Conservation (phyloP, 768 basidiomycete genomes). For the Mycena rosella region DNA sequence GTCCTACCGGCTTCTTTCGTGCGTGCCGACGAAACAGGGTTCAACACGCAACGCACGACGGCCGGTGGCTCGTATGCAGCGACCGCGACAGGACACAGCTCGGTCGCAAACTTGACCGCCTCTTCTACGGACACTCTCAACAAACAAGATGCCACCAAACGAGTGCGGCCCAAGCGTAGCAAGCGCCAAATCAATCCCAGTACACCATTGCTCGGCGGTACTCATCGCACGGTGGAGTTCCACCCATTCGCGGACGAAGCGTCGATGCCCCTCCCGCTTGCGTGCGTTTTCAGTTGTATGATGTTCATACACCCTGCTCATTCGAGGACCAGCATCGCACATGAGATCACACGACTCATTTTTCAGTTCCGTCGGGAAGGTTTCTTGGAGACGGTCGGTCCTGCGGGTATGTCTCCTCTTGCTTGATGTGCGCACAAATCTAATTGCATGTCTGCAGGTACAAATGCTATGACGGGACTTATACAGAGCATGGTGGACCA, state of each 20-base stretch:
- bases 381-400: constrained; percentile 89
- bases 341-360: constrained; percentile 78
- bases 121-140: constrained; percentile 50
- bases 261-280: constrained; percentile 85
- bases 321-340: constrained; percentile 71
- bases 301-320: constrained; percentile 2
- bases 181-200: constrained; percentile 63
- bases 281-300: constrained; percentile 57
- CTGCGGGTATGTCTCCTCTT: constrained; percentile 69
- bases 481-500: constrained; percentile 88
- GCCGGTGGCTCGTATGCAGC: constrained; percentile 58
- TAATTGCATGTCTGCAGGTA: constrained; percentile 56
- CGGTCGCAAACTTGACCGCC: constrained; percentile 45
- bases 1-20: constrained; percentile 75
- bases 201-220: constrained; percentile 74
- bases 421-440: background rate
- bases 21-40: constrained; percentile 59
- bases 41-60: constrained; percentile 49
- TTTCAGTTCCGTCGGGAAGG: constrained; percentile 86
- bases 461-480: constrained; percentile 83
- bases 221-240: constrained; percentile 71
- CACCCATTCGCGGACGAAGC: constrained; percentile 67
- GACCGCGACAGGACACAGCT: constrained; percentile 48
- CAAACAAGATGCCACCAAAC: constrained; percentile 70
- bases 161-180: constrained; percentile 79